Conservation (phyloP, 345 rosid genomes). For the Fremontodendron californicum region DNA sequence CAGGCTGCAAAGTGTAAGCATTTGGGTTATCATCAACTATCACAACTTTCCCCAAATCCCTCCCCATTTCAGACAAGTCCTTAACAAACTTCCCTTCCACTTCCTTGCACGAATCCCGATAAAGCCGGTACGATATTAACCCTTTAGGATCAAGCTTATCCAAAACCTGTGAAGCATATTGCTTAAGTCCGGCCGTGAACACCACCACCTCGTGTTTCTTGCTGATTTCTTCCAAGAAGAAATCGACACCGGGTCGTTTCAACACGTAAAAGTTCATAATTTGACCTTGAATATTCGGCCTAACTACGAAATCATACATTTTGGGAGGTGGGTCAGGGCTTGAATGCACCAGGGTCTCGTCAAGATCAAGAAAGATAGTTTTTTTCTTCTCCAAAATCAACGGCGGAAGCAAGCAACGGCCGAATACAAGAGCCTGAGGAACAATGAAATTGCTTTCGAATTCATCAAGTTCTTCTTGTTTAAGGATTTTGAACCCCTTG, state of each 20-base stretch:
- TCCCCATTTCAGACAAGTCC: constrained; percentile 65
- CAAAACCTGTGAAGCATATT: constrained; percentile 75
- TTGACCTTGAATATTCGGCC: constrained; percentile 62
- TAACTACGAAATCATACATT: constrained; percentile 57
- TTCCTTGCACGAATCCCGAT: constrained; percentile 63
- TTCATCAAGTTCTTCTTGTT: constrained; percentile 7
- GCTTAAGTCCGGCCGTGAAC: constrained; percentile 80
- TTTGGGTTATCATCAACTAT: constrained; percentile 87
- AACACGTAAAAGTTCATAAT: constrained; percentile 58
- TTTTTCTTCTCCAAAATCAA: constrained; percentile 28
- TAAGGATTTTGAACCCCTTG: constrained; percentile 55
- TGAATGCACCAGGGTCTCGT: constrained; percentile 87
- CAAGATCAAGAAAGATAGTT: constrained; percentile 82
- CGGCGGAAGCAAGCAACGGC: constrained; percentile 35
- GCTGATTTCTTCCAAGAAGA: constrained; percentile 48
- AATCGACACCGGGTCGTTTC: constrained; percentile 87
- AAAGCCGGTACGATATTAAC: constrained; percentile 60
- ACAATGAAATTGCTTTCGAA: constrained; percentile 1
- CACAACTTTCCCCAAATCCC: constrained; percentile 56
- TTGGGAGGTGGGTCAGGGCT: constrained; percentile 58
- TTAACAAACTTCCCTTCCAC: constrained; percentile 66
- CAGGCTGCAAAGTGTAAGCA: constrained; percentile 64
- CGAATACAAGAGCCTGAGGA: constrained; percentile 32
- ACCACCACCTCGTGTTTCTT: constrained; percentile 63
- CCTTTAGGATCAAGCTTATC: constrained; percentile 55